Evolutionary conservation across 345 rosid species (phyloP), one percentile per base, ranked within the genome.

Genomic region (Dimocarpus longan): DNA sequence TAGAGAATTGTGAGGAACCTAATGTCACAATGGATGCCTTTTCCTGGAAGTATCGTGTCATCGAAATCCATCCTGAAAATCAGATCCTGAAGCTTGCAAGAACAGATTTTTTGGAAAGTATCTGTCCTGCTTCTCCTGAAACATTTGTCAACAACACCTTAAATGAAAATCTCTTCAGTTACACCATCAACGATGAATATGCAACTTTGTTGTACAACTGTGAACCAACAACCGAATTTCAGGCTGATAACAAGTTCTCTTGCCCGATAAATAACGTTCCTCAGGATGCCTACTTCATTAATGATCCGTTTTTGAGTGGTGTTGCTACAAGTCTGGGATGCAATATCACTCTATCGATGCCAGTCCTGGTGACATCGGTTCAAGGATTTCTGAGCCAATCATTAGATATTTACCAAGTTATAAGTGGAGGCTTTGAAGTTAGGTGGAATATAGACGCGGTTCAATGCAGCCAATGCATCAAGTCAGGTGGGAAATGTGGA

Each of bases 391-490:
- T 8, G 7, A 66, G 42, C 12, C 0, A 15, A 5, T 56, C 5
- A 4, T 6, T 28, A 21, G 43, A 2, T 5, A 28, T 64, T 11
- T 12, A 63, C 0, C 15, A 69, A 54, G 80, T 52, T 12, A 28
- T 84, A 9, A 62, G 28, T 10, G 32, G 60, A 22, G 87, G 82
- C 3, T 84, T 84, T 24, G 87, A 81, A 62, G 75, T 84, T 63
- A 40, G 3, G 28, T 84, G 82, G 80, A 57, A 6, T 48, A 26
- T 66, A 22, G 80, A 84, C 42, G 19, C 21, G 16, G 39, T 10
- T 9, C 10, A 7, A 4, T 81, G 84, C 50, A 1, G 0, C 5
- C 46, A 70, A 5, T 81, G 86, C 50, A 3, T 1, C 1, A 5
- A 0, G 5, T 65, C 68, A 0, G 78, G 69, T 10, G 87, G 87